Evolutionary conservation across 805 yeast genomes (phyloP).

Genomic region (Candida oleophila): DNA sequence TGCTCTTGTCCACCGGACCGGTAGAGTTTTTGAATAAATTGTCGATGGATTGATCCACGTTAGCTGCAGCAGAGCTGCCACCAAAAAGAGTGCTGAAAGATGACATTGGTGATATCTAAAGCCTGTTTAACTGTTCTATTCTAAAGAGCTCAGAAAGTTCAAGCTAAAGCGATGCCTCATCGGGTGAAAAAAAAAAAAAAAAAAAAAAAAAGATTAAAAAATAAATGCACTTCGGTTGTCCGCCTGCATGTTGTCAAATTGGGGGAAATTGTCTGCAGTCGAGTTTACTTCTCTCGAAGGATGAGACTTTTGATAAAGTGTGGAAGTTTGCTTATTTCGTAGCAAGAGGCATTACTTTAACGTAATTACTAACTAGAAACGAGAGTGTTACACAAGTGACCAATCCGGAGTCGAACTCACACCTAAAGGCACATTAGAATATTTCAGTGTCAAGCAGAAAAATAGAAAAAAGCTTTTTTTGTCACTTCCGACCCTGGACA

Average conservation of each 20-base stretch:
- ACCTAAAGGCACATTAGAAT: too few relatives aligned
- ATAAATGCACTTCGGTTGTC: neutral
- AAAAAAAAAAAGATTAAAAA: neutral
- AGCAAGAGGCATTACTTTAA: too few relatives aligned
- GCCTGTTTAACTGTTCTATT: neutral
- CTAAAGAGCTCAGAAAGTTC: too few relatives aligned
- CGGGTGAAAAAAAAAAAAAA: conserved; percentile 5
- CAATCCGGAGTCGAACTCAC: too few relatives aligned
- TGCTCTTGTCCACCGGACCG: conserved; percentile 48
- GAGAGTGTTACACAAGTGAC: too few relatives aligned
- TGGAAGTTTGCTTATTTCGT: too few relatives aligned
- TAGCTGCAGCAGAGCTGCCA: conserved; percentile 12
- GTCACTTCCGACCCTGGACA: too few relatives aligned
- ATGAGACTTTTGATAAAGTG: neutral
- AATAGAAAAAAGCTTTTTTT: too few relatives aligned
- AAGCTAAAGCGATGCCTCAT: conserved; percentile 1
- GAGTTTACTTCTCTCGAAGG: neutral
- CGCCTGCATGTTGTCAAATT: neutral
- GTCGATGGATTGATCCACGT: conserved; percentile 28
- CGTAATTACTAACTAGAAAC: too few relatives aligned
- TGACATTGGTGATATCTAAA: too few relatives aligned
- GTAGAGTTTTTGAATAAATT: conserved; percentile 28
- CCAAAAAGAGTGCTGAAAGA: conserved; percentile 36
- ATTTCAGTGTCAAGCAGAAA: too few relatives aligned
- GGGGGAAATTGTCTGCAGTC: neutral